phyloP scores from a whole-genome alignment of 805 yeast species.

The Ogataea trehaloabstinens region DNA sequence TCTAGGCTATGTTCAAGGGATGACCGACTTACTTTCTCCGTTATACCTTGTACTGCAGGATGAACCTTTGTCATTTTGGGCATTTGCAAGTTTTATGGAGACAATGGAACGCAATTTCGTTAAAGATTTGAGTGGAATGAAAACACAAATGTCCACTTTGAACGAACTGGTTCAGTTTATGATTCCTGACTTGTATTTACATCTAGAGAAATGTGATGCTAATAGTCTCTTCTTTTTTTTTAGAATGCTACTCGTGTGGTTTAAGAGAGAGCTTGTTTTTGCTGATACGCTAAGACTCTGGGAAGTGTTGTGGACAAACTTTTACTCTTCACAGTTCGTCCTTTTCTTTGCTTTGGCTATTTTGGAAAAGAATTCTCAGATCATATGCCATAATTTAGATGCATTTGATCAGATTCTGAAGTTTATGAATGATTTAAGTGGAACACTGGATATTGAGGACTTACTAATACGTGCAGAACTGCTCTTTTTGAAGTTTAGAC shows the following conservation, averaged over 20 bases:
- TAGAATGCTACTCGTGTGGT: conserved; percentile 94
- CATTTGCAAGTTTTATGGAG: conserved; percentile 84
- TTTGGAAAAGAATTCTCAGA: conserved; percentile 80
- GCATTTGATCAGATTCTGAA: conserved; percentile 90
- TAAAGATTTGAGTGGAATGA: conserved; percentile 91
- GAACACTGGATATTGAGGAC: conserved; percentile 71
- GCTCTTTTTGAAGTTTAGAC: conserved; percentile 73
- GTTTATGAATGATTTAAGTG: conserved; percentile 87
- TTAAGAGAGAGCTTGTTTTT: conserved; percentile 84
- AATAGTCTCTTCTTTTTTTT: conserved; percentile 90
- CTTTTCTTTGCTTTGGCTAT: conserved; percentile 84
- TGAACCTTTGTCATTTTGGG: conserved; percentile 84
- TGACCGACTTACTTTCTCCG: conserved; percentile 92
- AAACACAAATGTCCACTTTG: conserved; percentile 77
- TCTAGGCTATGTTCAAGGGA: conserved; percentile 96
- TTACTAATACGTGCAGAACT: conserved; percentile 81
- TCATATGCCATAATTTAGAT: conserved; percentile 67
- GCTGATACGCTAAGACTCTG: conserved; percentile 76
- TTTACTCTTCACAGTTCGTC: conserved; percentile 81
- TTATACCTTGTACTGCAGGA: conserved; percentile 65
- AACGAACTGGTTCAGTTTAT: conserved; percentile 86
- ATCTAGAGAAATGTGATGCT: conserved; percentile 83
- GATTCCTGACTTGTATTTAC: conserved; percentile 81
- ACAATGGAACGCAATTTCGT: conserved; percentile 93
- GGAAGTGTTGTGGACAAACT: conserved; percentile 92